A percentile compares a stretch with the other conserved stretches of the same genome.
Conservation (phyloP, 1,284 basidiomycete species). For the Malassezia furfur region DNA sequence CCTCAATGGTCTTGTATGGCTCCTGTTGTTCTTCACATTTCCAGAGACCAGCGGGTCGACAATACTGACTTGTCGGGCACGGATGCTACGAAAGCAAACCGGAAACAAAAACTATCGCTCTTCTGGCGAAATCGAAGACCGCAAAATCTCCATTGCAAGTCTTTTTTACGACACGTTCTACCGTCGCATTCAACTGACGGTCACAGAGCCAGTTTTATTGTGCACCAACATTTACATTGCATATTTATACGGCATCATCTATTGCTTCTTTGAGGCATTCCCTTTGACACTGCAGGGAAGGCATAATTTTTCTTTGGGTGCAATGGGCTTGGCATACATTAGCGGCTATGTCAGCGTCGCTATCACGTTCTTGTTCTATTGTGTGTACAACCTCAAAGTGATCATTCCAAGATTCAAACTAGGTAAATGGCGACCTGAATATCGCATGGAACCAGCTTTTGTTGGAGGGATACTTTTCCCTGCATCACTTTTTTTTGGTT, state of each 20-base stretch:
- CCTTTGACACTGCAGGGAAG: conserved; percentile 16
- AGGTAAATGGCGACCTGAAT: conserved; percentile 50
- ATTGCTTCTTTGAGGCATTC: conserved; percentile 22
- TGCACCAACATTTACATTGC: conserved; percentile 20
- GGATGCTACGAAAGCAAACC: too few relatives aligned
- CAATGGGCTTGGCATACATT: conserved; percentile 19
- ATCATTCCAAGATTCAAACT: conserved; percentile 11
- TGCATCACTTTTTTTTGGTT: too few relatives aligned
- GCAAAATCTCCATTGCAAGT: too few relatives aligned
- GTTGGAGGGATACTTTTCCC: too few relatives aligned
- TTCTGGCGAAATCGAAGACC: too few relatives aligned
- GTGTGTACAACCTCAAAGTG: conserved; percentile 10
- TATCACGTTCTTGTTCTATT: conserved; percentile 13
- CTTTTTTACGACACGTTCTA: conserved; percentile 11
- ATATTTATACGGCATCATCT: conserved; percentile 17
- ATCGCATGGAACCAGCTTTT: too few relatives aligned
- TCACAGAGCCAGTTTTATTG: conserved; percentile 20
- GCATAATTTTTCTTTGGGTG: conserved; percentile 22
- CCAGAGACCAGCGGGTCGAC: too few relatives aligned
- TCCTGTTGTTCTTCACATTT: too few relatives aligned
- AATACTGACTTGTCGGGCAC: too few relatives aligned
- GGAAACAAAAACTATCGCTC: too few relatives aligned
- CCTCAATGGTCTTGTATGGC: too few relatives aligned
- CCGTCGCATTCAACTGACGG: conserved; percentile 21
- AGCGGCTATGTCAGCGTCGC: conserved; percentile 15